Evolutionary conservation across 495 filamentous ascomycete genomes (phyloP).

Genomic region (Geopyxis carbonaria): DNA sequence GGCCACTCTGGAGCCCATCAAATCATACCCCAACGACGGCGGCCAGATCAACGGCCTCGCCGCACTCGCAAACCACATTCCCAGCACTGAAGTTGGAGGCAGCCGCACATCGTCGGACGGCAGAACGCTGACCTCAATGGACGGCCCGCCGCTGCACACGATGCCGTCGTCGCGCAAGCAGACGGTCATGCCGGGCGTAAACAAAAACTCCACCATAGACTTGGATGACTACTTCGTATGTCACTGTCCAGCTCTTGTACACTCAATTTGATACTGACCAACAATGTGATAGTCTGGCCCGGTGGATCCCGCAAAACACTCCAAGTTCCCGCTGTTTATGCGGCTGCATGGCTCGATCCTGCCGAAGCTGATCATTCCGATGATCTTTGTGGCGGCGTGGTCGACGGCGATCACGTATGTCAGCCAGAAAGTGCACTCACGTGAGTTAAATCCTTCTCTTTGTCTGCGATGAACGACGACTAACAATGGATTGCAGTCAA

Average conservation of each 20-base stretch:
- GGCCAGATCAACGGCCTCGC: no score
- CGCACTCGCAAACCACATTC: no score
- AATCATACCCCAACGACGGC: no score
- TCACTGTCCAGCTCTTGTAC: neutral
- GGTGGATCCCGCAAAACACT: slow-evolving; percentile 54
- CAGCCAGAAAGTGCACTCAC: slow-evolving; percentile 32
- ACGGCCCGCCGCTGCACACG: neutral
- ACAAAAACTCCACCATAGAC: slow-evolving; percentile 18
- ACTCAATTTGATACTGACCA: neutral
- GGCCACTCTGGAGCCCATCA: no score
- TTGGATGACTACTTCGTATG: slow-evolving; percentile 40
- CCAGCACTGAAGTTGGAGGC: no score
- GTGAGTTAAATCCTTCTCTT: slow-evolving; percentile 27
- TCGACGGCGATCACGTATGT: slow-evolving; percentile 50
- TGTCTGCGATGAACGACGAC: slow-evolving; percentile 37
- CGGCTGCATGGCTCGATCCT: slow-evolving; percentile 67
- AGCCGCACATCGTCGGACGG: no score
- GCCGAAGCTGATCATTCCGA: slow-evolving; percentile 62
- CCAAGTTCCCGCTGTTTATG: slow-evolving; percentile 65
- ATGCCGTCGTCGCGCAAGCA: neutral
- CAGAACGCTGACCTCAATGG: neutral
- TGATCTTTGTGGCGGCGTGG: slow-evolving; percentile 52
- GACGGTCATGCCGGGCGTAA: neutral
- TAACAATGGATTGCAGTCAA: slow-evolving; percentile 30
- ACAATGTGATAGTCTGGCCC: slow-evolving; percentile 31